A percentile compares a stretch with the other conserved stretches of the same genome.
Evolutionary conservation across 129 eudicot genomes (phyloP).

Genomic region (Deinandra increscens): DNA sequence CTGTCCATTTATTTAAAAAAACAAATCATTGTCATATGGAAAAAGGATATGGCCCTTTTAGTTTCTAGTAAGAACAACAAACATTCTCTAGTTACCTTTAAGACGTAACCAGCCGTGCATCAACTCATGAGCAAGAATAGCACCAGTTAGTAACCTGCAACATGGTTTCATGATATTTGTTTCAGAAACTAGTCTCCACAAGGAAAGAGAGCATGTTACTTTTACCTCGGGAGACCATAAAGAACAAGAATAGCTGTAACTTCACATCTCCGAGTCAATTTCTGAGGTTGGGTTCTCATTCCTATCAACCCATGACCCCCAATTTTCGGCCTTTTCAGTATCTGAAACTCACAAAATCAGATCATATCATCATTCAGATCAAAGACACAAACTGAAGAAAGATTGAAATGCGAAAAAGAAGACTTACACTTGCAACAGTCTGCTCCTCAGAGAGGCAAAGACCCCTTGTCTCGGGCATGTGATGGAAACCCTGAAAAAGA

Average conservation of each 20-base stretch:
- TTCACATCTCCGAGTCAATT: slow-evolving; percentile 80
- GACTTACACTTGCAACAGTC: slow-evolving; percentile 83
- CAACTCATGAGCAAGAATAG: slow-evolving; percentile 96
- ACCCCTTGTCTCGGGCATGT: slow-evolving; percentile 98
- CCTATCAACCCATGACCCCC: slow-evolving; percentile 80
- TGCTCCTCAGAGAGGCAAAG: slow-evolving; percentile 98
- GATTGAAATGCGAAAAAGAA: slow-evolving; percentile 3
- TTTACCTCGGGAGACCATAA: slow-evolving; percentile 95
- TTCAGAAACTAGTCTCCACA: slow-evolving; percentile 21
- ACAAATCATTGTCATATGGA: not conserved
- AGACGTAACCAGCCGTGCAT: slow-evolving; percentile 99
- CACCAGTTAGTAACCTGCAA: slow-evolving; percentile 92
- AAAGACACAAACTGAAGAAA: slow-evolving; percentile 3
- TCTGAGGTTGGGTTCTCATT: slow-evolving; percentile 94
- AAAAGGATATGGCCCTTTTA: not conserved
- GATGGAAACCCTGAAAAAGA: slow-evolving; percentile 82
- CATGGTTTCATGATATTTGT: slow-evolving; percentile 13
- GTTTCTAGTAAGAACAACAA: not conserved
- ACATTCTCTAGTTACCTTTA: slow-evolving; percentile 48
- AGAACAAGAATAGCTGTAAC: slow-evolving; percentile 98
- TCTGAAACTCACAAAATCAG: slow-evolving; percentile 44
- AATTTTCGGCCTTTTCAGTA: slow-evolving; percentile 70
- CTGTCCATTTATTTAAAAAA: slow-evolving; percentile 37
- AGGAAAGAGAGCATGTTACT: not conserved
- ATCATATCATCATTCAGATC: not conserved